Percentiles rank a stretch among this genome's conserved stretches.
Conservation (phyloP, 164 flowering plant genomes). For the Saururus chinensis region DNA sequence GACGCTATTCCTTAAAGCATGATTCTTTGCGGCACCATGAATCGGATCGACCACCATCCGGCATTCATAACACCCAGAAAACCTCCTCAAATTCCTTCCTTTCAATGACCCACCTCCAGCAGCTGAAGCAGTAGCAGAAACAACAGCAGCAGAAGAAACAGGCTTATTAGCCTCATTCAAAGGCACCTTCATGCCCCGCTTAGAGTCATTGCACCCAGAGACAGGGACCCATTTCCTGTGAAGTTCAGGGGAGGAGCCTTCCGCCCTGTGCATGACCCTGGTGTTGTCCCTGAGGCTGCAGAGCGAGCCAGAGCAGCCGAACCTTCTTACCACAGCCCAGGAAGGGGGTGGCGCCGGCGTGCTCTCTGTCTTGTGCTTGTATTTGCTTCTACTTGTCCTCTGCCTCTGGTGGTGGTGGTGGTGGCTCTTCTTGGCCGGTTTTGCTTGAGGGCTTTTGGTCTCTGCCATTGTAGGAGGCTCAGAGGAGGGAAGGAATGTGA, state of each 20-base stretch:
- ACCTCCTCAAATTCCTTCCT: constrained; percentile 59
- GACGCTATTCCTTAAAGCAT: constrained; percentile 49
- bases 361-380: constrained; percentile 25
- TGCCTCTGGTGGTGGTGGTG: constrained; percentile 5
- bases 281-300: constrained; percentile 49
- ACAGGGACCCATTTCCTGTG: constrained; percentile 33
- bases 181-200: constrained; percentile 40
- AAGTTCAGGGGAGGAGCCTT: constrained; percentile 33
- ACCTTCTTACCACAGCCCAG: constrained; percentile 58
- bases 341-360: constrained; percentile 23
- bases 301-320: constrained; percentile 70
- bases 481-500: background rate
- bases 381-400: constrained; percentile 13
- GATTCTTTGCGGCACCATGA: constrained; percentile 47
- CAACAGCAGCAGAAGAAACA: constrained; percentile 2
- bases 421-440: constrained; percentile 21
- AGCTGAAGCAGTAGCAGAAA: constrained; percentile 27
- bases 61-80: constrained; percentile 91
- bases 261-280: constrained; percentile 66
- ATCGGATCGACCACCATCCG: constrained; percentile 83
- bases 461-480: constrained; percentile 34
- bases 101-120: constrained; percentile 38
- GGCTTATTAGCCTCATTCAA: constrained; percentile 26
- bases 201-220: constrained; percentile 19
- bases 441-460: constrained; percentile 23